Evolutionary conservation across 2,329 filamentous ascomycete species (phyloP).

Genomic region (Colletotrichum sp.): DNA sequence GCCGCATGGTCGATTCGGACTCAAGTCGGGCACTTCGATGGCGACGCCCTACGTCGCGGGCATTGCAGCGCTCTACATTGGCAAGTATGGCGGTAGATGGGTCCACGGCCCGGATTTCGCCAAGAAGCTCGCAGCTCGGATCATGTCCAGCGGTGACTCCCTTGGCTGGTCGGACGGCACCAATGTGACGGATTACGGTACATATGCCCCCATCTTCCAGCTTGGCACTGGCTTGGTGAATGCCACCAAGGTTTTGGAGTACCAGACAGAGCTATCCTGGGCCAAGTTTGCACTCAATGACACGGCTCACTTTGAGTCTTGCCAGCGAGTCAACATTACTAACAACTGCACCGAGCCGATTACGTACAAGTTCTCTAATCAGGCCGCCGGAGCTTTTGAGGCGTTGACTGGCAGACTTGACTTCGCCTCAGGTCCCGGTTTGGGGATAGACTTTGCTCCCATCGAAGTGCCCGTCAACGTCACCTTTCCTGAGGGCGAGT

Average conservation of each 20-base stretch:
- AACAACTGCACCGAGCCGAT: conserved; percentile 44
- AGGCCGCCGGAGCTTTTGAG: conserved; percentile 32
- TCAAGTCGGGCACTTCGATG: conserved; percentile 62
- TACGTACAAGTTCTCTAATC: conserved; percentile 44
- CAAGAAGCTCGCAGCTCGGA: conserved; percentile 27
- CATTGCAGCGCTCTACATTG: conserved; percentile 51
- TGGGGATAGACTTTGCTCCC: not conserved
- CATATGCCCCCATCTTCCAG: conserved; percentile 39
- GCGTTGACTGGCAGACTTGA: not conserved
- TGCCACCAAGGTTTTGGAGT: conserved; percentile 48
- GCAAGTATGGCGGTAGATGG: conserved; percentile 44
- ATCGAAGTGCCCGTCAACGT: not conserved
- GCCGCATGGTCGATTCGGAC: conserved; percentile 45
- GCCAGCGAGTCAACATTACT: conserved; percentile 42
- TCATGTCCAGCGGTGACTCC: conserved; percentile 37
- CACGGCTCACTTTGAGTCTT: conserved; percentile 44
- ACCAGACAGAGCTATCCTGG: conserved; percentile 42
- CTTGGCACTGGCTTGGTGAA: conserved; percentile 54
- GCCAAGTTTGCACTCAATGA: conserved; percentile 55
- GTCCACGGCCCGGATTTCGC: conserved; percentile 36
- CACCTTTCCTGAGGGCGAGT: not conserved
- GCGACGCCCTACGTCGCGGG: conserved; percentile 59
- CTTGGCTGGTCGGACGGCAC: conserved; percentile 34
- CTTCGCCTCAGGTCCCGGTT: not conserved
- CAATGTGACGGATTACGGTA: conserved; percentile 21